Percentiles rank a stretch among this genome's conserved stretches.
Evolutionary conservation across 139 green algal genomes (phyloP).

Genomic region (Gonium pectorale): DNA sequence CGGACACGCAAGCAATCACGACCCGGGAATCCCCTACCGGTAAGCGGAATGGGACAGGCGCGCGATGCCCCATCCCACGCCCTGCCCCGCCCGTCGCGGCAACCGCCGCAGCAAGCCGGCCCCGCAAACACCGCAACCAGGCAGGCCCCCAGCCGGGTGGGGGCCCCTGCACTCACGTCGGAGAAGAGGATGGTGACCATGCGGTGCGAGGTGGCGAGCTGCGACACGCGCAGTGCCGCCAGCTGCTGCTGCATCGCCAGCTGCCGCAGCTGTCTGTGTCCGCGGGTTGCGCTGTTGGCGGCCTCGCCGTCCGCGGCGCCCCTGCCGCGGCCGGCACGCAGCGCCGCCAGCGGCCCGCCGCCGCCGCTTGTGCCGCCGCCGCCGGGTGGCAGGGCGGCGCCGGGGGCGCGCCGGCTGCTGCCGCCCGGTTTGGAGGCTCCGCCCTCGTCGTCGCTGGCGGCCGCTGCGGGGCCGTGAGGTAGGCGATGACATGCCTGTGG

Average conservation of each 20-base stretch:
- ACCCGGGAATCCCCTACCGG: no score
- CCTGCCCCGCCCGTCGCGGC: no score
- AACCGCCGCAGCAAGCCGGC: no score
- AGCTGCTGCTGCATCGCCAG: constrained; percentile 11
- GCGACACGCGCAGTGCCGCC: constrained; percentile 3
- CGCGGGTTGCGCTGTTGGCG: background rate
- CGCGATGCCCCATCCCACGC: no score
- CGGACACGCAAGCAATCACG: no score
- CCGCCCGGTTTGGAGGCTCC: background rate
- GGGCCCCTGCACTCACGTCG: background rate
- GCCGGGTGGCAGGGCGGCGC: background rate
- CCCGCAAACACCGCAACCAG: background rate
- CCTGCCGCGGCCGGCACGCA: no score
- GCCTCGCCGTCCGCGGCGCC: no score
- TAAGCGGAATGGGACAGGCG: no score
- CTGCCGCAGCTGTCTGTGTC: background rate
- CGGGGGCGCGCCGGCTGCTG: background rate
- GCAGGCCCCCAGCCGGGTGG: no score
- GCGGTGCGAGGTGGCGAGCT: background rate
- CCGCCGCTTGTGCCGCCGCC: background rate
- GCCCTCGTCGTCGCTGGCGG: background rate
- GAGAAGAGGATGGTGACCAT: constrained; percentile 28
- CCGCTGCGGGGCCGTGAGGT: background rate
- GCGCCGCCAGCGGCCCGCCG: no score
- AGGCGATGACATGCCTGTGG: constrained; percentile 32